These are phyloP conservation scores for Botrytis porri DNA, from an alignment of 2,329 filamentous ascomycete species.

Conservation along the genomic window DNA sequence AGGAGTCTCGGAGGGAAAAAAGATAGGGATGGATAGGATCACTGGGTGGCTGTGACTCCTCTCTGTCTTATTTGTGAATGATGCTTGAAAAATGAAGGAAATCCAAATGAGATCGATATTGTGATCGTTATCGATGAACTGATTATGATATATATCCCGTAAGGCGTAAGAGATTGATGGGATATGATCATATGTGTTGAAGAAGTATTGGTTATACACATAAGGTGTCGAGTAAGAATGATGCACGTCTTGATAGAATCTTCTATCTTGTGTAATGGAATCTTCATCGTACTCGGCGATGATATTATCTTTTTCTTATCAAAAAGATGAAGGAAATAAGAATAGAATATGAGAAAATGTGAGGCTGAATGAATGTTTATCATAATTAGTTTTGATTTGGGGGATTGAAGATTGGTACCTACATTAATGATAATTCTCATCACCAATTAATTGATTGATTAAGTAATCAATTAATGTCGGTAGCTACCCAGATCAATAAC, in stretches of 20 bases:
- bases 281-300: neutral
- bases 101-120: neutral
- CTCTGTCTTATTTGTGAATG: neutral
- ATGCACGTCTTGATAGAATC: conserved; percentile 28
- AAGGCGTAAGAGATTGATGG: conserved; percentile 1
- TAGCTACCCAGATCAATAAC: neutral
- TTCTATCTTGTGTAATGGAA: conserved; percentile 10
- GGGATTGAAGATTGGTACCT: neutral
- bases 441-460: neutral
- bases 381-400: neutral
- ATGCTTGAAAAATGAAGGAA: conserved; percentile 2
- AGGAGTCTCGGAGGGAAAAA: conserved; percentile 15
- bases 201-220: conserved; percentile 30
- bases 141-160: neutral
- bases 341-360: neutral
- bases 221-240: conserved; percentile 28
- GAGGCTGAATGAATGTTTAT: neutral
- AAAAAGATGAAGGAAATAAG: neutral
- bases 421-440: neutral
- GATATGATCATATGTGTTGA: conserved; percentile 29
- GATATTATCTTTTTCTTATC: neutral
- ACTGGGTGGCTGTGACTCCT: conserved; percentile 15
- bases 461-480: neutral
- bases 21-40: conserved; percentile 16
- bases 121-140: neutral